Conservation (phyloP, 768 basidiomycete genomes). For the Termitomyces sp. region DNA sequence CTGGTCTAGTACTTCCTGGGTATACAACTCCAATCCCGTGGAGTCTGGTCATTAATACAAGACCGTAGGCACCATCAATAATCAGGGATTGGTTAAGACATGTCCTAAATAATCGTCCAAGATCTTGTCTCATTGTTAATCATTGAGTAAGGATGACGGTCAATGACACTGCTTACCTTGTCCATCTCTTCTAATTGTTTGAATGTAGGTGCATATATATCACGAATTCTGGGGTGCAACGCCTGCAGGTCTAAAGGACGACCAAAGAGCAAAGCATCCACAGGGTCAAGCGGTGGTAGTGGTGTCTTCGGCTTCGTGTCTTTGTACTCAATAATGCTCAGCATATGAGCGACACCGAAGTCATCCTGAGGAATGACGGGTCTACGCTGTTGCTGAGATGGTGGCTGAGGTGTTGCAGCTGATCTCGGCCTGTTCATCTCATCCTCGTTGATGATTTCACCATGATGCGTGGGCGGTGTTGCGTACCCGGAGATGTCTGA, state of each 20-base stretch:
- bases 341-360: constrained; percentile 83
- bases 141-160: neutral
- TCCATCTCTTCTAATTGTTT: constrained; percentile 79
- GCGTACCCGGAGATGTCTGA: constrained; percentile 58
- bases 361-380: constrained; percentile 68
- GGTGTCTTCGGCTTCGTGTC: constrained; percentile 35
- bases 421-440: constrained; percentile 21
- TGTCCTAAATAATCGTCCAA: constrained; percentile 16
- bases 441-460: constrained; percentile 19
- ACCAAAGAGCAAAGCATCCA: constrained; percentile 75
- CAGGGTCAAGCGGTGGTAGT: constrained; percentile 46
- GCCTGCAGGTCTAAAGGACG: constrained; percentile 52
- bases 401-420: constrained; percentile 27
- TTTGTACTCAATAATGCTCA: constrained; percentile 78
- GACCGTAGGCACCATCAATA: neutral
- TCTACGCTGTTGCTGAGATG: constrained; percentile 32
- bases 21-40: constrained; percentile 5
- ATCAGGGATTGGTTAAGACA: constrained; percentile 6
- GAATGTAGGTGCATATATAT: constrained; percentile 68
- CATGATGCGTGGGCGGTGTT: constrained; percentile 26
- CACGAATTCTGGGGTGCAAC: constrained; percentile 68
- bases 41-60: neutral
- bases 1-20: neutral
- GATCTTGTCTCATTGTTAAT: constrained; percentile 6
- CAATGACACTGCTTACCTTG: constrained; percentile 39